phyloP scores from a whole-genome alignment of 2,329 filamentous ascomycete species.

The Paramyrothecium roridum region DNA sequence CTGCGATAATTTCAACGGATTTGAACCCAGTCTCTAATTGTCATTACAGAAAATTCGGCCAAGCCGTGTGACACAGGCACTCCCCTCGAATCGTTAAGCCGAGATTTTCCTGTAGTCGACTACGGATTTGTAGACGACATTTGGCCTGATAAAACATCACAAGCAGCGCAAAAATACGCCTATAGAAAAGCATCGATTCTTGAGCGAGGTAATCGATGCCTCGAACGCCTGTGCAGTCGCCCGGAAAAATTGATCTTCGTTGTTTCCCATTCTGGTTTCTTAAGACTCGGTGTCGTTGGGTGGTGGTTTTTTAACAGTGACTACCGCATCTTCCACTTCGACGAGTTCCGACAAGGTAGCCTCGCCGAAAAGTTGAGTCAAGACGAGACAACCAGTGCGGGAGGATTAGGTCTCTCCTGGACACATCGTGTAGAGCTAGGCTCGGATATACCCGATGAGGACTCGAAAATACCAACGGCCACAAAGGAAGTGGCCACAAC shows the following conservation, averaged over 20 bases:
- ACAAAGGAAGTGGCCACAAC: neutral
- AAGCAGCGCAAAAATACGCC: constrained; percentile 43
- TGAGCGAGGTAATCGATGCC: constrained; percentile 47
- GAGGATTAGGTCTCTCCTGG: constrained; percentile 32
- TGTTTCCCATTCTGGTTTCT: constrained; percentile 62
- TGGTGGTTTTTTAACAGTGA: constrained; percentile 60
- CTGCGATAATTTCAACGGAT: neutral
- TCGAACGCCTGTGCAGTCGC: constrained; percentile 47
- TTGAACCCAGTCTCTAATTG: neutral
- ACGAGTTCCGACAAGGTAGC: constrained; percentile 35
- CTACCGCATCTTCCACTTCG: constrained; percentile 61
- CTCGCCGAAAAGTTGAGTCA: constrained; percentile 34
- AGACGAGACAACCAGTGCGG: constrained; percentile 34
- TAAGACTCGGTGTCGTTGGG: constrained; percentile 54
- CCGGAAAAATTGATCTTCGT: constrained; percentile 62
- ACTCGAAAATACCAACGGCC: neutral
- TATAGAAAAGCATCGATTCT: constrained; percentile 52
- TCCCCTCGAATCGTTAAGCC: constrained; percentile 35
- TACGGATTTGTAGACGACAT: constrained; percentile 54
- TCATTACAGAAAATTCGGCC: constrained; percentile 43
- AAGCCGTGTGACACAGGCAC: constrained; percentile 62
- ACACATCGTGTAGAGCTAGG: constrained; percentile 34
- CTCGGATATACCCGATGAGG: constrained; percentile 31
- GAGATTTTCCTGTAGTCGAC: constrained; percentile 54
- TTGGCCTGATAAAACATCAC: constrained; percentile 60